Evolutionary conservation across 108 stramenopile species (phyloP).

Genomic region (Nannochloropsis gaditana): DNA sequence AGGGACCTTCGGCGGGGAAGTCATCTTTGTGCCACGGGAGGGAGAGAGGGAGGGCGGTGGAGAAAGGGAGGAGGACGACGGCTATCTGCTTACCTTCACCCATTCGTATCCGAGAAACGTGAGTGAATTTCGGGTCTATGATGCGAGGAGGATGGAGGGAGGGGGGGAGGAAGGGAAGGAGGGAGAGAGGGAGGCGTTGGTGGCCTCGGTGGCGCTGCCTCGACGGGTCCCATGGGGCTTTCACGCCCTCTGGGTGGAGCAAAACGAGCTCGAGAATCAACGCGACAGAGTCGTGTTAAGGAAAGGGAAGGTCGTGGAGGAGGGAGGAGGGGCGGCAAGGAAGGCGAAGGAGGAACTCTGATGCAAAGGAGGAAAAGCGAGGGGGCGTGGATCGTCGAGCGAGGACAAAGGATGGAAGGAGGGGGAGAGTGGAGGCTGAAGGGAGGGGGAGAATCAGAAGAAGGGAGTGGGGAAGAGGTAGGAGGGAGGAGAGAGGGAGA

Average conservation of each 20-base stretch:
- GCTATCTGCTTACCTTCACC: not conserved
- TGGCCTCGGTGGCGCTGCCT: not conserved
- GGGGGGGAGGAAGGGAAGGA: not conserved
- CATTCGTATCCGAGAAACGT: not conserved
- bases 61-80: not conserved
- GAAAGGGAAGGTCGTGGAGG: not conserved
- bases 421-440: not conserved
- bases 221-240: not conserved
- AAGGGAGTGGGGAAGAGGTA: no score
- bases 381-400: not conserved
- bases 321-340: not conserved
- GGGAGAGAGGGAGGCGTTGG: not conserved
- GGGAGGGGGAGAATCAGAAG: no score
- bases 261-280: not conserved
- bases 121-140: not conserved
- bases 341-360: not conserved
- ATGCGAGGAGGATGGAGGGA: not conserved
- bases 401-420: no score
- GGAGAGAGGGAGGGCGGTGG: not conserved
- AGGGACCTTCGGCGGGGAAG: constrained; percentile 56
- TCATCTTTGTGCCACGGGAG: constrained; percentile 86
- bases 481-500: not conserved
- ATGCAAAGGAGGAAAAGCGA: not conserved
- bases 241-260: not conserved
- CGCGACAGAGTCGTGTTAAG: not conserved